Conservation (phyloP, 192 early-diverging fungal genomes). For the Linnemannia elongata region DNA sequence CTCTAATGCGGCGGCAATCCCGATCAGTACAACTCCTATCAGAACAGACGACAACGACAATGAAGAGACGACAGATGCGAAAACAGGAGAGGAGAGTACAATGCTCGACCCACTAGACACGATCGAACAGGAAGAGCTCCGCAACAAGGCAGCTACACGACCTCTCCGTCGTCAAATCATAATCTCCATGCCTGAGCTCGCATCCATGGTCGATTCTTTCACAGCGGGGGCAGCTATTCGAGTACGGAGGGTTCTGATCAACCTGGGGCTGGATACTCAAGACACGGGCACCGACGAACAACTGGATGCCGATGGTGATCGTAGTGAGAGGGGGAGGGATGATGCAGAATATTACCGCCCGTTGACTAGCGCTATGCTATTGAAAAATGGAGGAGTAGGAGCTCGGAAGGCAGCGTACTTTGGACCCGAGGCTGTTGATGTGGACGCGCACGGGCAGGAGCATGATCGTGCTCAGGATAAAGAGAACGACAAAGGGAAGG, state of each 20-base stretch:
- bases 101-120: neutral
- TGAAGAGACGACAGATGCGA: neutral
- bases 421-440: neutral
- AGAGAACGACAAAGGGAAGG: neutral
- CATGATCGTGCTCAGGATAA: neutral
- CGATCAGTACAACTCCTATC: neutral
- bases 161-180: neutral
- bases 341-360: neutral
- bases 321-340: neutral
- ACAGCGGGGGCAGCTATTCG: slow-evolving; percentile 9
- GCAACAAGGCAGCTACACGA: neutral
- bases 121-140: neutral
- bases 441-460: neutral
- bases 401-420: neutral
- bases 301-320: neutral
- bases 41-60: neutral
- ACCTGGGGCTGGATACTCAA: slow-evolving; percentile 11
- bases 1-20: neutral
- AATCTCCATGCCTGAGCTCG: slow-evolving; percentile 22
- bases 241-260: slow-evolving; percentile 20
- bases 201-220: slow-evolving; percentile 26
- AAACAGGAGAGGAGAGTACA: neutral
- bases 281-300: neutral
- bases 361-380: neutral
- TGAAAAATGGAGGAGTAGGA: neutral